phyloP scores from a whole-genome alignment of 805 yeast species.

The Wickerhamiella hasegawae region DNA sequence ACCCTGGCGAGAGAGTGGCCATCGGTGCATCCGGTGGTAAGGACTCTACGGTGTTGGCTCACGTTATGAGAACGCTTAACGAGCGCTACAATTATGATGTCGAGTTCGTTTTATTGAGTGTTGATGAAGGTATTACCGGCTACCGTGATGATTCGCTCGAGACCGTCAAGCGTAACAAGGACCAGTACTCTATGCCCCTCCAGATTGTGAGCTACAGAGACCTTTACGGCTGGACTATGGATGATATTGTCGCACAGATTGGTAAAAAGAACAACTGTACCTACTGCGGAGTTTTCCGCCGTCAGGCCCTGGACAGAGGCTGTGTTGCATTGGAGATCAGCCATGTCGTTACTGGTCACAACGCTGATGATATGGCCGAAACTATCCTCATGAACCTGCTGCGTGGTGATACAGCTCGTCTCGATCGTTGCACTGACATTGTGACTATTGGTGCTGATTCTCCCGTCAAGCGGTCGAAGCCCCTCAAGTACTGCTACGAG shows the following conservation, averaged over 20 bases:
- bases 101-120: conserved; percentile 64
- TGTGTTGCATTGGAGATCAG: conserved; percentile 70
- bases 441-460: conserved; percentile 68
- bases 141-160: conserved; percentile 95
- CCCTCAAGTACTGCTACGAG: conserved; percentile 89
- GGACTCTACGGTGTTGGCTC: conserved; percentile 90
- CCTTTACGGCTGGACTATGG: conserved; percentile 96
- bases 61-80: conserved; percentile 70
- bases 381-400: conserved; percentile 88
- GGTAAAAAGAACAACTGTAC: conserved; percentile 92
- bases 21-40: conserved; percentile 99
- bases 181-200: conserved; percentile 66
- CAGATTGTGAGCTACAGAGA: conserved; percentile 76
- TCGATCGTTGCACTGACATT: conserved; percentile 76
- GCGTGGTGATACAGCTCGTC: conserved; percentile 89
- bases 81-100: conserved; percentile 81
- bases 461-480: conserved; percentile 86
- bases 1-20: conserved; percentile 75
- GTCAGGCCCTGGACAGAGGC: conserved; percentile 95
- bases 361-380: conserved; percentile 99
- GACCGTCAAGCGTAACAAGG: conserved; percentile 84
- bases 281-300: conserved; percentile 90
- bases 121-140: conserved; percentile 95
- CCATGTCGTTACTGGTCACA: conserved; percentile 96
- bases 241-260: conserved; percentile 86